These are phyloP conservation scores for Termitomyces sp. DNA, from an alignment of 768 basidiomycete species.

Conservation along the genomic window DNA sequence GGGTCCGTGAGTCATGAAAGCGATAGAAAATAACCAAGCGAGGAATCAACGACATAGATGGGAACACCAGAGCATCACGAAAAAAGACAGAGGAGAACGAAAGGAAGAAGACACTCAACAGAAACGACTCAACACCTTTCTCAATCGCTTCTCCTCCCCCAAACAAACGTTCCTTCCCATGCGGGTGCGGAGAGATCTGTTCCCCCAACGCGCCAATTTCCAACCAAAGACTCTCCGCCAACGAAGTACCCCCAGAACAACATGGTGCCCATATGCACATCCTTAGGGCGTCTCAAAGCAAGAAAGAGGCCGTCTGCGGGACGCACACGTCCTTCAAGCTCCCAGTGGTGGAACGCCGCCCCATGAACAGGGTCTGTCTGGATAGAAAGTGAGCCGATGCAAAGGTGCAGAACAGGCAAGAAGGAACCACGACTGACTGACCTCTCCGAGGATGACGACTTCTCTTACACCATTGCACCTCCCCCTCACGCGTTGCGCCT, in stretches of 20 bases:
- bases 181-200: conserved; percentile 39
- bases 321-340: conserved; percentile 4
- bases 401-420: neutral
- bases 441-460: conserved; percentile 56
- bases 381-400: neutral
- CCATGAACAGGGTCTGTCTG: conserved; percentile 5
- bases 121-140: neutral
- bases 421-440: conserved; percentile 16
- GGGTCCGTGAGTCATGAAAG: neutral
- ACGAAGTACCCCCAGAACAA: conserved; percentile 72
- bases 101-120: neutral
- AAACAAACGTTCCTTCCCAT: conserved; percentile 61
- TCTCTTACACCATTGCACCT: conserved; percentile 53
- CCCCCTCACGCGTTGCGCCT: conserved; percentile 1
- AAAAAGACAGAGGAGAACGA: neutral
- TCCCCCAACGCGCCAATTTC: conserved; percentile 58
- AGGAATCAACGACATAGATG: neutral
- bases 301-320: conserved; percentile 6
- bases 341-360: conserved; percentile 1
- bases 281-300: neutral
- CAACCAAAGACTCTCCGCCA: conserved; percentile 60
- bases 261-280: conserved; percentile 6
- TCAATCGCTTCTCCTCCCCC: conserved; percentile 39
- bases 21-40: neutral
- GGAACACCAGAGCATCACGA: neutral